Evolutionary conservation across 169 alveolate genomes (phyloP), one percentile per base, ranked within the genome.

Genomic region (Eimeria necatrix): DNA sequence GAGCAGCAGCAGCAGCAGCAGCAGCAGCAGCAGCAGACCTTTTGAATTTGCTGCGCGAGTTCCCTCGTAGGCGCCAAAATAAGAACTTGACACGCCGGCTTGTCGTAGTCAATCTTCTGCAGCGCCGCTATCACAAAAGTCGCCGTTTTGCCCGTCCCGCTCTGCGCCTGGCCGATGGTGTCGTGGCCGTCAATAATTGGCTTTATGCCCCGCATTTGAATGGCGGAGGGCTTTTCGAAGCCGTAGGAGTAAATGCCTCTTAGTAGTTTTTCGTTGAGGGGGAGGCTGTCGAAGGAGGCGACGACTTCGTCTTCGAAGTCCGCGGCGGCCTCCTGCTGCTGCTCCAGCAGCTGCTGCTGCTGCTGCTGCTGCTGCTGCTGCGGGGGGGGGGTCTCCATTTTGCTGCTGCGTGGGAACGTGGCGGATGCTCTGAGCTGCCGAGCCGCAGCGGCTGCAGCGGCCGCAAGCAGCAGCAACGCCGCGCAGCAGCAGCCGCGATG

Each of bases 91-190:
- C 99, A 98, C 93, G 98, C 97, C 96, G 96, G 97, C 16, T 98
- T 96, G 70, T 97, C 94, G 68, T 98, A 97, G 95, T 99, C 99
- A 88, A 99, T 98, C 26, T 97, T 97, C 60, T 86, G 97, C 73
- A 99, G 98, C 10, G 99, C 98, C 20, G 99, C 99, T 70, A 99
- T 98, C 49, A 99, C 99, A 97, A 99, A 99, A 48, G 99, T 98
- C 74, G 99, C 99, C 20, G 99, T 99, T 96, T 99, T 99, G 26
- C 99, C 99, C 59, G 99, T 99, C 64, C 99, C 99, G 60, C 99
- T 98, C 95, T 99, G 99, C 46, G 99, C 99, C 96, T 99, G 99
- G 32, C 99, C 99, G 80, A 99, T 99, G 16, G 99, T 99, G 96
- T 99, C 99, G 92, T 98, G 97, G 24, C 99, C 99, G 94, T 98